Percentiles rank a stretch among this genome's conserved stretches.
Evolutionary conservation across 164 flowering plant species (phyloP).

Genomic region (Stephania cephalantha): DNA sequence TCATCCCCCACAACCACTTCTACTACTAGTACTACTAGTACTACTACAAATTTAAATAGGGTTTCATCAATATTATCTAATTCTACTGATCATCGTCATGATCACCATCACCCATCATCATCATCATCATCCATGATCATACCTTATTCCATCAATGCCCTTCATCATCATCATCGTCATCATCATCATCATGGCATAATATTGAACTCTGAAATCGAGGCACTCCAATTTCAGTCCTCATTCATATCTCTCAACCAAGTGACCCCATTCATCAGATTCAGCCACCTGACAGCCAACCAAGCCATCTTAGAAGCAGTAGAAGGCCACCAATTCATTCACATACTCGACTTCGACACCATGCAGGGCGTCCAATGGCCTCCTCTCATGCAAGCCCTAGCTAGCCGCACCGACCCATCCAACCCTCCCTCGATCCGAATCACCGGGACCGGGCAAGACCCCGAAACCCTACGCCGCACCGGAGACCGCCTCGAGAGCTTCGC

Average conservation of each 20-base stretch:
- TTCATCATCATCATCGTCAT: neutral
- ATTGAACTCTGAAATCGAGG: neutral
- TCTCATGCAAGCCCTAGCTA: conserved; percentile 78
- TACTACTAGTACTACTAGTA: too few species aligned
- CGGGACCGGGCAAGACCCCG: conserved; percentile 56
- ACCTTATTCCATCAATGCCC: too few species aligned
- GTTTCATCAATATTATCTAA: too few species aligned
- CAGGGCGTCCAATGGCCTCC: conserved; percentile 97
- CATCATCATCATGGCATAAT: neutral
- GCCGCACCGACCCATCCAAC: conserved; percentile 24
- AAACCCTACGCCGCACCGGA: conserved; percentile 55
- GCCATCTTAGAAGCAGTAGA: conserved; percentile 79
- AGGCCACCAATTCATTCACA: conserved; percentile 54
- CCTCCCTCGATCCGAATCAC: conserved; percentile 70
- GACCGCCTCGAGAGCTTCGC: conserved; percentile 75
- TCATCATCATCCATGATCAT: too few species aligned
- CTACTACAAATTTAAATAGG: too few species aligned
- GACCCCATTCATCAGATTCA: conserved; percentile 82
- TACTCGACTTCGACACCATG: conserved; percentile 80
- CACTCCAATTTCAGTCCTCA: conserved; percentile 35
- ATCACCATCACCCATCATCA: too few species aligned
- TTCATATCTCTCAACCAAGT: conserved; percentile 71
- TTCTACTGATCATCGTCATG: too few species aligned
- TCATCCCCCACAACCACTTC: neutral
- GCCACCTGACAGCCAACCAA: conserved; percentile 89